phyloP scores from a whole-genome alignment of 129 eudicot genomes.

The Lactuca saligna region DNA sequence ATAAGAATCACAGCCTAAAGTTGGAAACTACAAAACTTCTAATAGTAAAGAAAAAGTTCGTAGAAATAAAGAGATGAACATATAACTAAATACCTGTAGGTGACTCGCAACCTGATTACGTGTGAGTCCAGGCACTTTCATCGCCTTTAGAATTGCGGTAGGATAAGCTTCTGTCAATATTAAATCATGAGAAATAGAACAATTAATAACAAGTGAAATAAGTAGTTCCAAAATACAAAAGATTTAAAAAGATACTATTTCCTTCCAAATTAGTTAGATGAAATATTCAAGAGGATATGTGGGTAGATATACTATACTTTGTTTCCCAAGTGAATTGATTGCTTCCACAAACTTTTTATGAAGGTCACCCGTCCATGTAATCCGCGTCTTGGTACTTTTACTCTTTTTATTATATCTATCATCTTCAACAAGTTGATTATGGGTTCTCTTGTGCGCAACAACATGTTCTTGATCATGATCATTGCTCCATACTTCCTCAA shows the following conservation, averaged over 20 bases:
- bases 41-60: background rate
- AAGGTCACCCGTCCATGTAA: conserved; percentile 20
- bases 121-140: conserved; percentile 25
- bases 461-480: conserved; percentile 2
- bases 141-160: conserved; percentile 4
- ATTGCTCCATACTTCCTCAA: conserved; percentile 5
- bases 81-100: conserved; percentile 20
- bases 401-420: background rate
- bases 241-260: background rate
- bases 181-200: conserved; percentile 6
- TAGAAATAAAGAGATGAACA: background rate
- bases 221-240: background rate
- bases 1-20: background rate
- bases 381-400: conserved; percentile 1
- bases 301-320: conserved; percentile 18
- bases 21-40: background rate
- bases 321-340: conserved; percentile 1
- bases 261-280: background rate
- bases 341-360: conserved; percentile 8
- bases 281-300: conserved; percentile 3
- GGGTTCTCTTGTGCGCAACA: background rate
- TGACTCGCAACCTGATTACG: conserved; percentile 27
- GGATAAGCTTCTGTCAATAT: conserved; percentile 12
- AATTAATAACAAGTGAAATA: background rate
- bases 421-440: background rate